Evolutionary conservation across 306 rosid genomes (phyloP), one percentile per base, ranked within the genome.

Genomic region (Senna siamea): DNA sequence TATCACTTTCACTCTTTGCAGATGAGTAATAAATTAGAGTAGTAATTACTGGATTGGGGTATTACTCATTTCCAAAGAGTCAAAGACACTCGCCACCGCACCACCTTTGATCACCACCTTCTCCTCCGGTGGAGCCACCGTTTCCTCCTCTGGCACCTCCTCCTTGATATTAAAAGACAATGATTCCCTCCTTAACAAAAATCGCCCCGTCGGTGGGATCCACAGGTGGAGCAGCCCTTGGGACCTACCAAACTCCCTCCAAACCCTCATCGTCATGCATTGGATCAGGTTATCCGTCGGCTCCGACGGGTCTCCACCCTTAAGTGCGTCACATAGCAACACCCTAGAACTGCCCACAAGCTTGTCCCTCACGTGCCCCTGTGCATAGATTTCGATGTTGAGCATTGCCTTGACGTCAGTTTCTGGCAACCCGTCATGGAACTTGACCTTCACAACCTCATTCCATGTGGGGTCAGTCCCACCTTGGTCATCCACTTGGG

Each of bases 381-480:
- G 66, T 8, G 66, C 66, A 8, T 34, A 60, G 46, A 60, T 60
- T 3, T 60, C 66, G 7, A 60, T 26, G 28, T 60, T 60, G 28
- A 60, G 28, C 66, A 46, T 46, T 7, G 46, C 28, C 47, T n/a
- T 35, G 46, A 60, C 8, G 46, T 60, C 66, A 7, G 46, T 34
- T 23, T 34, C 66, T 26, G 46, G 66, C 47, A 60, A 20, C 14
- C 66, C 47, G 14, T 17, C 28, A 3, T 20, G 66, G 26, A 60
- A 34, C 7, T 35, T 35, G 5, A 60, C 47, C 14, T 4, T 60
- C 13, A 60, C 23, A 0, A 60, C 66, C 46, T 60, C 66, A 15
- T 60, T 60, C 66, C 66, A 60, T 7, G 66, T 35, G 46, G 66
- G 66, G 19, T 60, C 66, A 23, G 47, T 60, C 23, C 22, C 46